Evolutionary conservation across 2,329 filamentous ascomycete species (phyloP), one percentile per base, ranked within the genome.

Genomic region (Monilinia laxa): DNA sequence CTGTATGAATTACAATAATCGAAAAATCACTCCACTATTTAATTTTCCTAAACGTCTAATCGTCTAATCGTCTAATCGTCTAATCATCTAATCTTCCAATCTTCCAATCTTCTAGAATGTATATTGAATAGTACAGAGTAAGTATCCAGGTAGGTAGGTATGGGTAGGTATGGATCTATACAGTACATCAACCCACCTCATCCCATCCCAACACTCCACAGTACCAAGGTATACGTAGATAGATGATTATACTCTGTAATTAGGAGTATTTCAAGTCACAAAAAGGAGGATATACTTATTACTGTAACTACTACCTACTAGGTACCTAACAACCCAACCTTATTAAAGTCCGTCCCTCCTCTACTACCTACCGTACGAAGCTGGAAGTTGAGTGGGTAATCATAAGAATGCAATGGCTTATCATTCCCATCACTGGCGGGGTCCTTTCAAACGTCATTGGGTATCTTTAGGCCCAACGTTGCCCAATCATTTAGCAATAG

Each of bases 51-150:
- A 28, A 3, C 28, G 28, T 28, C 28, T 28, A 28, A 47, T 45
- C 57, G 47, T 59, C 57, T 59, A 59, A 47, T 45, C 57, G 47
- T 59, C 57, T 59, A 59, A 47, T 45, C 57, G 49, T 59, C 57
- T 4, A 28, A 4, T 28, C 28, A 3, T 28, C 28, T 4, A 28
- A 4, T 28, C 28, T 28, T 28, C 28, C 4, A 28, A 4, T 28
- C 28, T 28, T 28, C 28, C 4, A 28, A 31, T 45, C 57, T 59
- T 59, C 57, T 59, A 59, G 56, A 59, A 58, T 58, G 40, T 28
- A 28, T 28, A 28, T 28, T 28, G 28, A 28, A 28, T 28, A 28
- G 28, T 28, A 28, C 28, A 4, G 28, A 28, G 28, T 28, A 28
- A 4, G 28, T 28, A 28, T 2, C n/a, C n/a, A n/a, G n/a, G n/a